These are phyloP conservation scores for Nephelium lappaceum DNA, from an alignment of 345 rosid species.

Conservation along the genomic window DNA sequence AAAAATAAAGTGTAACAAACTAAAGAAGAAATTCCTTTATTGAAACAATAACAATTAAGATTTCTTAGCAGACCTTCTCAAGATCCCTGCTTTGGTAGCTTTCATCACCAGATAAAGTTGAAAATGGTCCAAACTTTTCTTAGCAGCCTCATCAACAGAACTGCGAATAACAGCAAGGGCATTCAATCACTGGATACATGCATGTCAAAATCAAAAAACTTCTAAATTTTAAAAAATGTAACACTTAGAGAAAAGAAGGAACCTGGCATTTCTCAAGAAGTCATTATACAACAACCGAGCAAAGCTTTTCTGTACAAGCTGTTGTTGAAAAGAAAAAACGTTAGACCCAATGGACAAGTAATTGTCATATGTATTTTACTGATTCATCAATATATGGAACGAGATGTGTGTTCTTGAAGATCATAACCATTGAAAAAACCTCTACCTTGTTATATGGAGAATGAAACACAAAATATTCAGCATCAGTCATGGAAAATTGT, in stretches of 20 bases:
- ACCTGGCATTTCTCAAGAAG: slow-evolving; percentile 87
- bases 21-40: neutral
- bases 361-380: neutral
- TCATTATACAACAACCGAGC: slow-evolving; percentile 87
- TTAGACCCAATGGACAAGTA: neutral
- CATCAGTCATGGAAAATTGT: slow-evolving; percentile 78
- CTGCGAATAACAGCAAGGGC: slow-evolving; percentile 38
- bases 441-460: slow-evolving; percentile 99
- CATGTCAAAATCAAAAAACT: slow-evolving; percentile 2
- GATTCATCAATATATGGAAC: neutral
- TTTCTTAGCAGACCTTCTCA: slow-evolving; percentile 70
- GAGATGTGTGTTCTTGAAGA: neutral
- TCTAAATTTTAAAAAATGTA: neutral
- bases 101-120: slow-evolving; percentile 72
- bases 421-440: slow-evolving; percentile 3
- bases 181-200: slow-evolving; percentile 9
- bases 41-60: neutral
- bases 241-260: slow-evolving; percentile 7
- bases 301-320: slow-evolving; percentile 99
- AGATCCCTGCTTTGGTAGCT: slow-evolving; percentile 98
- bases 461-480: slow-evolving; percentile 85
- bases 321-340: slow-evolving; percentile 30
- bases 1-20: neutral
- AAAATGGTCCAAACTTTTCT: slow-evolving; percentile 82
- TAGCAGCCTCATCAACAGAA: slow-evolving; percentile 72